Base-by-base conservation (phyloP, 257 asterid genomes). In the Ajuga chamaepitys region DNA sequence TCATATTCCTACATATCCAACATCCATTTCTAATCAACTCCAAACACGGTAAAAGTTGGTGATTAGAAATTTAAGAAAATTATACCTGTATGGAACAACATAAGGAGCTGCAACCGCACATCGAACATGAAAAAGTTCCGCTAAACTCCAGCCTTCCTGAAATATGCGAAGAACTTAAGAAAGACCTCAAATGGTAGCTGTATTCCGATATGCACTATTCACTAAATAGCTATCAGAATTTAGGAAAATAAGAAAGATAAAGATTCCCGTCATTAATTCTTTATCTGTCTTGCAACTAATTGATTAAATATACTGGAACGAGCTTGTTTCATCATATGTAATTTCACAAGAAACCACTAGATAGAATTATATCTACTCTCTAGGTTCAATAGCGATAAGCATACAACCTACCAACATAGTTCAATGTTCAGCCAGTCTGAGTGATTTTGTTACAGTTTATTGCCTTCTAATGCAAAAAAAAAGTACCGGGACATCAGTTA, bases 71-170 rank as follows among this genome's bases (percentile, higher is more conserved):
- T 40, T 42, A 6, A 44, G 9, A 13, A 72, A 65, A 22, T 25
- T 22, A 34, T 79, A 93, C 98, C 98, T 84, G 77, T 93, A 93
- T 42, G 98, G 98, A 69, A 89, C 94, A 11, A 89, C 94, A 82
- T 89, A 93, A 42, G 98, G 97, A 79, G 98, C 94, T 77, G 91
- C 91, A 74, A 87, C 89, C 75, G 83, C 74, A 80, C 98, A 93
- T 41, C 48, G 85, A 61, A 93, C 78, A 50, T 73, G 78, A 76
- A 89, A 93, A 64, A 93, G 88, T 81, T 93, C 98, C 0, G 98
- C 98, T 72, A 93, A 84, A 70, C 87, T 89, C 98, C 98, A 93
- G 69, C 98, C 98, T 83, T 93, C 98, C 98, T 93, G 81, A 52
- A 67, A 67, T 68, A 75, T 20, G 20, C 58, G 53, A 70, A 22